Base-by-base conservation (phyloP, 2,329 filamentous ascomycete genomes). In the Ceratocystis variospora region DNA sequence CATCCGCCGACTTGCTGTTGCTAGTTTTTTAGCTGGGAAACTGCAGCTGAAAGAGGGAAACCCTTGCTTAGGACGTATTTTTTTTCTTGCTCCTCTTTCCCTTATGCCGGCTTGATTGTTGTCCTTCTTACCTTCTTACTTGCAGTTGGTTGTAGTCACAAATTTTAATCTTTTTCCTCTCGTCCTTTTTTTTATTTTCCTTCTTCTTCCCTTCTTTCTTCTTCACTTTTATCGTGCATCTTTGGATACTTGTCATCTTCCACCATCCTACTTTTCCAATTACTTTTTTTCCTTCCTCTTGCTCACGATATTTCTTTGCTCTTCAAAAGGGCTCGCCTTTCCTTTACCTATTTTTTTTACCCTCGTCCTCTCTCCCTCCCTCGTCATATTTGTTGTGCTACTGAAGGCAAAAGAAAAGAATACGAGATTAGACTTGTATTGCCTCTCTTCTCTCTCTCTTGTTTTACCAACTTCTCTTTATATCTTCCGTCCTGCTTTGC, bases 171-270 rank as follows among this genome's bases (percentile, higher is more conserved):
- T 25, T 63, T 45, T 22, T 48, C n/a, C 37, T 63, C 48, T 15
- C 22, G 22, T n/a, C 19, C 6, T 45, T 62, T 44, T 62, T 44
- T 62, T 22, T 62, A 19, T 4, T 53, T 22, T 22, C 25, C 2
- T 22, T 22, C 22, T 25, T 57, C 22, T 57, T 57, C 22, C 53
- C 31, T 31, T 12, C 22, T 12, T n/a, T 17, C 19, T 22, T n/a
- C 33, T 28, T 53, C 4, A n/a, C 22, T 12, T 57, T 28, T 5
- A 57, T 57, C 25, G 25, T 22, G 53, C 53, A 15, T 15, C 53
- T 5, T 31, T n/a, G 53, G 28, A 57, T 57, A 57, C 53, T 57
- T 57, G 53, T 57, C 53, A 57, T 57, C 53, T 57, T 57, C 28
- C 25, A 10, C n/a, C 17, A n/a, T 50, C 46, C 46, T 19, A 50